Base-by-base conservation (phyloP, 1,284 basidiomycete species). In the Prillingera fragicola region DNA sequence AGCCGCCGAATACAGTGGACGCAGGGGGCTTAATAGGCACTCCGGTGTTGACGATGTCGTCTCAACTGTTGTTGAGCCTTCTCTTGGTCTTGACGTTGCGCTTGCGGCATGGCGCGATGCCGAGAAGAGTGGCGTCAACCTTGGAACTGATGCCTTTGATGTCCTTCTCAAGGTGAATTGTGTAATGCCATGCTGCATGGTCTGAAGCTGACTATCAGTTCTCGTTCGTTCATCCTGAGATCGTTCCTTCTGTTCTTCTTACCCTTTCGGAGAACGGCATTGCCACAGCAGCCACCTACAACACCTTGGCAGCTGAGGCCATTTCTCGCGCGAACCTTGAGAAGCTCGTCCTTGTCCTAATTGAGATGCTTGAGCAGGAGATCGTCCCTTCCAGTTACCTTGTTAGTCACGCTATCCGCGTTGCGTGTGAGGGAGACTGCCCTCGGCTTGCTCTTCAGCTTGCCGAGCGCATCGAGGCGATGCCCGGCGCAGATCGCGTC, bases 371-470 rank as follows among this genome's bases (percentile, higher is more conserved):
- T 3, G 33, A 51, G 14, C 41, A 55, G 6, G 53, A 50, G 8
- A 36, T 63, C 13, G 32, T 28, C 4, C 57, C 60, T 1, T 23
- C 37, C 15, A 33, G 32, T 5, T 9, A 17, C 2, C 37, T 55
- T 8, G 38, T 58, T 6, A 52, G 38, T 21, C 33, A 55, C 15
- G 40, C 54, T 3, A 49, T 68, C 15, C 48, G 50, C 15, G 17
- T 57, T 12, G 54, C 54, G 5, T 66, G 65, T 41, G 57, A 63
- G 35, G 57, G 58, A 55, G 61, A 50, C 3, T 40, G 43, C 21
- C 56, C 64, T 15, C 56, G 63, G 7, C 38, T 69, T 7, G 67
- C 63, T 5, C 29, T 63, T 4, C 56, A 65, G 21, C 26, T 69
- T 24, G 54, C 54, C 4, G 28, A 59, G 31, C 47, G 54, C 33